Evolutionary conservation across 441 rosid species (phyloP).

Genomic region (Adansonia grandidieri): DNA sequence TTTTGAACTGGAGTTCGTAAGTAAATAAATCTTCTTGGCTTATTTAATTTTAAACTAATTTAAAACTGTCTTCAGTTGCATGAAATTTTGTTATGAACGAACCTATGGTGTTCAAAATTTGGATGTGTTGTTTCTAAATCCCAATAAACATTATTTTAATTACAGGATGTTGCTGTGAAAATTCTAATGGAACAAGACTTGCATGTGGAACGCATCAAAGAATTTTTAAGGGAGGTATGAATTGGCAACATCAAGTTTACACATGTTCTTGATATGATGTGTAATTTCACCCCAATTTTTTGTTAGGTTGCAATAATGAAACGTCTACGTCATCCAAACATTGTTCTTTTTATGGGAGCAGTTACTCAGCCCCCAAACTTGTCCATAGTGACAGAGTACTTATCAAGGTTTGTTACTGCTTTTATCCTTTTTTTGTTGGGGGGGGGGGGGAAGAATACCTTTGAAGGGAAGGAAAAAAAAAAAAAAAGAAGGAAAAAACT

Average conservation of each 20-base stretch:
- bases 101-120: background rate
- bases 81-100: background rate
- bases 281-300: constrained; percentile 26
- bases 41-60: background rate
- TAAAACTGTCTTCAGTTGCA: background rate
- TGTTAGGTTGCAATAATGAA: constrained; percentile 94
- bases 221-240: constrained; percentile 91
- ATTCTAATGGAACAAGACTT: constrained; percentile 99
- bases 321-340: constrained; percentile 96
- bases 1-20: constrained; percentile 2
- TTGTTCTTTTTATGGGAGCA: constrained; percentile 99
- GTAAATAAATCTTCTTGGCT: background rate
- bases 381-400: constrained; percentile 95
- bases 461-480: too few relatives aligned
- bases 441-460: too few relatives aligned
- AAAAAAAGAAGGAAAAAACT: too few relatives aligned
- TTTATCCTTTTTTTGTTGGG: background rate
- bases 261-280: constrained; percentile 31
- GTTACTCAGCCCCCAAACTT: constrained; percentile 95
- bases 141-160: constrained; percentile 22
- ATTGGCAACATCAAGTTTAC: constrained; percentile 8
- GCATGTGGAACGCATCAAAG: constrained; percentile 81
- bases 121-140: background rate
- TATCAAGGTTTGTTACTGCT: constrained; percentile 68
- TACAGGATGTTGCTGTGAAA: constrained; percentile 99